Percentiles rank a stretch among this genome's conserved stretches.
These are phyloP conservation scores for Lagenaria siceraria DNA, from an alignment of 306 rosid species.

Conservation along the genomic window DNA sequence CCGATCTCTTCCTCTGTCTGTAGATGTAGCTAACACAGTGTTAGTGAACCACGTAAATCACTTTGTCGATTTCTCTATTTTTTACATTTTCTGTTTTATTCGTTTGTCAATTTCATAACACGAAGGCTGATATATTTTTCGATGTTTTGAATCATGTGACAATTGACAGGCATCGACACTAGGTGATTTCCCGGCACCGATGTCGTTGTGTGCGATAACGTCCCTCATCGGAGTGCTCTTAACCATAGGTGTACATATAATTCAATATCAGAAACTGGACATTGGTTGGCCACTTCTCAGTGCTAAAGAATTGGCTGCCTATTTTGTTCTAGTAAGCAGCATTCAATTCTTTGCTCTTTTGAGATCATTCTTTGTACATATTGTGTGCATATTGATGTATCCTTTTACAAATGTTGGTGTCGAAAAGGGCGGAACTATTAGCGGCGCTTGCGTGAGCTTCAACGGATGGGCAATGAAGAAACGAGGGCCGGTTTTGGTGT, in stretches of 20 bases:
- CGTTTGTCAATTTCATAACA: no score
- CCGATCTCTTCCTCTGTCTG: no score
- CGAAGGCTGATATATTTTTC: background rate
- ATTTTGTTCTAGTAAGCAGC: conserved; percentile 39
- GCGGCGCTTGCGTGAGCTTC: conserved; percentile 62
- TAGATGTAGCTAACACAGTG: no score
- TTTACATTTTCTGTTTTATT: no score
- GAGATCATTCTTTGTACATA: background rate
- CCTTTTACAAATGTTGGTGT: background rate
- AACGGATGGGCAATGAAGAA: conserved; percentile 83
- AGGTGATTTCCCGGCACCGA: conserved; percentile 73
- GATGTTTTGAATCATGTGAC: background rate
- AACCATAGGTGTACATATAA: conserved; percentile 32
- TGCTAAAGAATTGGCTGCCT: conserved; percentile 27
- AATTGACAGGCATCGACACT: conserved; percentile 46
- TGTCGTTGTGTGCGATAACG: conserved; percentile 62
- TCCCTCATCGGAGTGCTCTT: conserved; percentile 52
- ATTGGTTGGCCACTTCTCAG: conserved; percentile 30
- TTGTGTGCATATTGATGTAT: background rate
- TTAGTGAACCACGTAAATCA: no score
- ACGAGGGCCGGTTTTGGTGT: conserved; percentile 80
- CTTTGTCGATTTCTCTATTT: no score
- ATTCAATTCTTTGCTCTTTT: background rate
- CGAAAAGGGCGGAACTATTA: conserved; percentile 45
- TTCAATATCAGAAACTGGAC: conserved; percentile 25